Base-by-base conservation (phyloP, 2,329 filamentous ascomycete species). In the Trichoderma sp. region DNA sequence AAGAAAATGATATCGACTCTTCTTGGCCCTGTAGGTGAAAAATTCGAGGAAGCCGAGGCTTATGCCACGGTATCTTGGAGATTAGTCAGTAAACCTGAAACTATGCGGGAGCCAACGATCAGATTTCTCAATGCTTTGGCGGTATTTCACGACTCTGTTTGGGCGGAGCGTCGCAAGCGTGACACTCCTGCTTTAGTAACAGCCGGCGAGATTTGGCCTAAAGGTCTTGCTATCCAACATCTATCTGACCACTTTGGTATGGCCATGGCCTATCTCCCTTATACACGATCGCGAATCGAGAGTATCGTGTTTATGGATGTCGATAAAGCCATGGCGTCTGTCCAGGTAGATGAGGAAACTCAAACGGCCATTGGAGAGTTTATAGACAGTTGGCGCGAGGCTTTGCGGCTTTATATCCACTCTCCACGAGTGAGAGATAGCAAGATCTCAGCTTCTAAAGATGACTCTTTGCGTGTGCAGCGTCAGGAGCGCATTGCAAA, bases 101-200 rank as follows among this genome's bases (percentile, higher is more conserved):
- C 19, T 16, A 21, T 61, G 8, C 62, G 63, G 33, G 56, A 14
- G 5, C 37, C 49, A 14, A 61, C 63, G 2, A 68, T 68, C 4
- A 68, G 29, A n/a, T 70, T 70, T 21, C 35, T 70, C 2, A 21
- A 68, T 21, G 21, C 11, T 11, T 19, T 70, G 37, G 55, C 52
- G 6, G 19, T n/a, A 16, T 43, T 37, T 24, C n/a, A 57, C 0
- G 43, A 70, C 40, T 60, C 53, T 1, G 6, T 62, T 16, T 70
- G 68, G 68, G 47, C 6, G 27, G 65, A 67, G 3, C 7, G 19
- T 13, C 68, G 68, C 19, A 59, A 16, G 5, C 52, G 24, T 2
- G 56, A 67, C 10, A 60, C 57, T 3, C 63, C 68, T 8, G 59
- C 56, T 21, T 21, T 70, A 27, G 35, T 61, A 5, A 70, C 68